phyloP scores from a whole-genome alignment of 2,329 filamentous ascomycete genomes.

The Aspergillus sp. region DNA sequence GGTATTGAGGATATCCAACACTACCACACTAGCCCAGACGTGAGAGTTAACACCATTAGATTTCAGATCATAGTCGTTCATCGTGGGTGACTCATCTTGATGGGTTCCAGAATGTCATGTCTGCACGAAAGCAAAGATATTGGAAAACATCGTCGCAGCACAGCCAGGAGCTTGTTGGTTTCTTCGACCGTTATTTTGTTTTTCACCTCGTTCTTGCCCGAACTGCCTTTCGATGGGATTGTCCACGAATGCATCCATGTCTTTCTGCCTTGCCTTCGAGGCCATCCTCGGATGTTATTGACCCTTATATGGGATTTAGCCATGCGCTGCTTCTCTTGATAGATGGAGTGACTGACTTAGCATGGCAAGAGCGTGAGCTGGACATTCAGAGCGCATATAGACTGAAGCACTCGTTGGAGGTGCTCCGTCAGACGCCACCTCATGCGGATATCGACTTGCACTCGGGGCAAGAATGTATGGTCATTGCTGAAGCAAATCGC shows the following conservation, averaged over 20 bases:
- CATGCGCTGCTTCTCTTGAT: not conserved
- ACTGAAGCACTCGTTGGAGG: not conserved
- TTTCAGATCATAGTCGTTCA: conserved; percentile 31
- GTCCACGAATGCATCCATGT: not conserved
- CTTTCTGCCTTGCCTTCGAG: not conserved
- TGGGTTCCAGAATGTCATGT: conserved; percentile 26
- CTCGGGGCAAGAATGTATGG: not conserved
- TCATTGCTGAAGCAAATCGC: not conserved
- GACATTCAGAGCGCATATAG: not conserved
- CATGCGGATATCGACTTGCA: not conserved
- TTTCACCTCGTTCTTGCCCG: conserved; percentile 33
- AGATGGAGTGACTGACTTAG: not conserved
- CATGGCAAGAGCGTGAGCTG: not conserved
- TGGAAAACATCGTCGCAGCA: conserved; percentile 8
- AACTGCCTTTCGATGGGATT: conserved; percentile 24
- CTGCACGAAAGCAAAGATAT: not conserved
- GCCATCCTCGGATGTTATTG: not conserved
- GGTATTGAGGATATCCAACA: not conserved
- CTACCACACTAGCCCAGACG: too few species aligned
- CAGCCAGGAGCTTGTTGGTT: conserved; percentile 22
- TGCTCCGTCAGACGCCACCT: not conserved
- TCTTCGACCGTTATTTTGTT: conserved; percentile 31
- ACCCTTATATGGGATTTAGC: not conserved
- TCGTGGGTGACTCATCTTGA: conserved; percentile 31
- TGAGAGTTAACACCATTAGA: conserved; percentile 6